Evolutionary conservation across 768 basidiomycete genomes (phyloP).

Genomic region (Agrocybe chaxingu): DNA sequence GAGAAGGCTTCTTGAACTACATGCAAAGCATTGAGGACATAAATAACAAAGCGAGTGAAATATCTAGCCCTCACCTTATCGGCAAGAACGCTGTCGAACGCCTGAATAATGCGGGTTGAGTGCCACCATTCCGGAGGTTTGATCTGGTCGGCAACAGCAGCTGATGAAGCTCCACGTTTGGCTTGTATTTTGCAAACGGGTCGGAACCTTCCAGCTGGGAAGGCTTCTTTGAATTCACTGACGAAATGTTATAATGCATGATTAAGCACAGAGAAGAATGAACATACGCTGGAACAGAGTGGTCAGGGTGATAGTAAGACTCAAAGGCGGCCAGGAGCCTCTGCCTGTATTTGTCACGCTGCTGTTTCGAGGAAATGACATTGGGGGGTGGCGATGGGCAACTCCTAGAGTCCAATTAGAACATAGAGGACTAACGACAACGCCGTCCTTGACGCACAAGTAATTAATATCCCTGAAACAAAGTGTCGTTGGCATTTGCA

Average conservation of each 20-base stretch:
- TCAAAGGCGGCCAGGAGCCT: conserved; percentile 77
- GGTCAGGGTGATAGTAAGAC: conserved; percentile 86
- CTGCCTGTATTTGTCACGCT: conserved; percentile 77
- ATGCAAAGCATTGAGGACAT: conserved; percentile 5
- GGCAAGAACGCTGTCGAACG: conserved; percentile 83
- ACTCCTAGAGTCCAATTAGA: conserved; percentile 39
- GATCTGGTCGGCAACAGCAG: conserved; percentile 86
- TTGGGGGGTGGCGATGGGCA: conserved; percentile 79
- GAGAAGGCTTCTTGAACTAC: conserved; percentile 84
- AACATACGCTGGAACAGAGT: conserved; percentile 66
- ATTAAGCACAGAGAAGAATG: conserved; percentile 2
- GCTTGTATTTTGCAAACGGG: conserved; percentile 90
- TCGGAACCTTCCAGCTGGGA: conserved; percentile 88
- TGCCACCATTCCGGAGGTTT: conserved; percentile 95
- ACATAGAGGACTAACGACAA: neutral
- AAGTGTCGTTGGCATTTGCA: conserved; percentile 2
- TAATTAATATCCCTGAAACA: conserved; percentile 71
- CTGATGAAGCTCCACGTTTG: conserved; percentile 73
- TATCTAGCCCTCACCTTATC: conserved; percentile 56
- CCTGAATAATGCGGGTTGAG: conserved; percentile 84
- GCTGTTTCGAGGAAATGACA: conserved; percentile 71
- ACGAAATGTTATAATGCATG: conserved; percentile 6
- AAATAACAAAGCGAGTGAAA: neutral
- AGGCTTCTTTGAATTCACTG: conserved; percentile 93
- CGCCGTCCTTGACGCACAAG: conserved; percentile 41